Evolutionary conservation across 495 filamentous ascomycete species (phyloP), one percentile per base, ranked within the genome.

Genomic region (Xylaria nigripes): DNA sequence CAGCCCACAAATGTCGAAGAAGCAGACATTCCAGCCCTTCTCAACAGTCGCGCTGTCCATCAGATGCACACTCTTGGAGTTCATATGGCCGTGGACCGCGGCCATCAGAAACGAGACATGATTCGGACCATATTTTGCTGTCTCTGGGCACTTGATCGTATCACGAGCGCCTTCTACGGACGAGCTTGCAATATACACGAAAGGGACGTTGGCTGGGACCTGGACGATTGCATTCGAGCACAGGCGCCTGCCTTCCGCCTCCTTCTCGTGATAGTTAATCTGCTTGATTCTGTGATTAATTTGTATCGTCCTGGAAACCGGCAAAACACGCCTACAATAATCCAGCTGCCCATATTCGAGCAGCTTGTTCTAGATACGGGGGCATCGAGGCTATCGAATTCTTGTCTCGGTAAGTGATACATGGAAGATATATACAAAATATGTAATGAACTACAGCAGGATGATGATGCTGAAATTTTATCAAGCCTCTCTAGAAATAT

Each of bases 131-230:
- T 87, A 0, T 86, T 87, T 53, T 86, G 82, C 71, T 82, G 80
- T 38, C 57, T 88, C 13, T 87, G 84, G 78, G 78, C 81, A 10
- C 61, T 88, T 7, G 86, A 89, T 60, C 78, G 83, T 36, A 69
- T 86, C 34, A 80, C 83, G 53, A 76, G 79, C 5, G 74, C 78
- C 19, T 81, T 85, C 38, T 80, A 81, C 49, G 84, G 81, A 23
- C 73, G 85, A 4, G 84, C 85, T 2, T 70, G 85, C 41, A 60
- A 86, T 22, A 76, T 89, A 57, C 78, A 83, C 51, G 84, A 88
- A 53, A 71, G 78, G 24, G 86, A 89, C 59, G 16, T 78, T 67
- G 36, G 83, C 72, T 65, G 74, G 74, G 48, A 71, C 72, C 45
- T 85, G 67, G 80, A 76, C 73, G 50, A 72, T 63, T 55, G 72